Base-by-base conservation (phyloP, 1,284 basidiomycete genomes). In the Clitocybe nebularis region DNA sequence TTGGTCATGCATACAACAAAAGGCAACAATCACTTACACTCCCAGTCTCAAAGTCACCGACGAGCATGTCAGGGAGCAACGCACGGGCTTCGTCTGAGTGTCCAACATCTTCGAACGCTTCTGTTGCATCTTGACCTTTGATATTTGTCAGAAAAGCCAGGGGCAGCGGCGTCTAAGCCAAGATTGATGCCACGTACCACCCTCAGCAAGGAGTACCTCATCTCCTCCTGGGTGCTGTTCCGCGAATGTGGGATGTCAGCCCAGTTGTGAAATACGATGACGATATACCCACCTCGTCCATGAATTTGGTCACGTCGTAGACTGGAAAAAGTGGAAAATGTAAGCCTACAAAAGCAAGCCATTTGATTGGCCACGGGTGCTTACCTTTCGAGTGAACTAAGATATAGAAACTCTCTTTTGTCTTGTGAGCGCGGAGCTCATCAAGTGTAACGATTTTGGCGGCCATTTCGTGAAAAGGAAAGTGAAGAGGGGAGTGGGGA, bases 81-180 rank as follows among this genome's bases (percentile, higher is more conserved):
- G 75, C 84, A 46, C 95, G 84, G 11, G 95, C 96, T 67, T 99
- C 96, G 60, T 99, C 96, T 11, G 94, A 98, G 78, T 99, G 95
- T 33, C 96, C 95, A 36, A 99, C 94, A 64, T 99, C 96, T 71
- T 99, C 96, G 60, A 99, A 99, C 8, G 95, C 93, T 64, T 99
- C 96, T 32, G 95, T 96, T 20, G 93, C 93, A 65, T 99, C 94
- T 62, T 87, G 84, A 56, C 86, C 88, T 89, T 57, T 14, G 50
- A 22, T n/a, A n/a, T n/a, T n/a, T n/a, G n/a, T n/a, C 47, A 43
- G 52, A 33, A 35, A 34, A 34, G 44, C 38, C 30, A 32, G 40
- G 14, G 29, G 48, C 7, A 42, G 21, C 16, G 21, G 36, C 39
- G 22, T 16, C 43, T 23, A 36, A 43, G 29, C n/a, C n/a, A n/a